A percentile compares a stretch with the other conserved stretches of the same genome.
Evolutionary conservation across 495 filamentous ascomycete species (phyloP).

Genomic region (Trypethelium eluteriae): DNA sequence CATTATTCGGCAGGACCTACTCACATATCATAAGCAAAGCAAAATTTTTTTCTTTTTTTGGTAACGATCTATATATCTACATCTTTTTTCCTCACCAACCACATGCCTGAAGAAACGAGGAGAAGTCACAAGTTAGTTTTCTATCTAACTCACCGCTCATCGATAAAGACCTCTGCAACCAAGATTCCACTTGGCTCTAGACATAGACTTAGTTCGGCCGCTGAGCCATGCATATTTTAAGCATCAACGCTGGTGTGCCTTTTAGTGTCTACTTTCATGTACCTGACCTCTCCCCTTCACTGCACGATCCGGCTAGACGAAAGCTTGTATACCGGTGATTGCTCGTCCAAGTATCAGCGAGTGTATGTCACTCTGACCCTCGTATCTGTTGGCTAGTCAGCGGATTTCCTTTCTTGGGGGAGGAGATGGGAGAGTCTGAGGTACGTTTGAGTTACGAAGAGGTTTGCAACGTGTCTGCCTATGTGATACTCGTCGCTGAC

Average conservation of each 20-base stretch:
- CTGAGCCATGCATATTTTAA: too few species aligned
- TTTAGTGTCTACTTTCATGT: not conserved
- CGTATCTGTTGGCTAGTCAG: constrained; percentile 45
- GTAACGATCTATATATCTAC: too few species aligned
- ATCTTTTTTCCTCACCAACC: too few species aligned
- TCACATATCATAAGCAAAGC: constrained; percentile 28
- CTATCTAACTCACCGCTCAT: too few species aligned
- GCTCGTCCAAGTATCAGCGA: constrained; percentile 61
- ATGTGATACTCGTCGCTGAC: constrained; percentile 95
- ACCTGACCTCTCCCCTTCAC: not conserved
- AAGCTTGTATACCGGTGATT: constrained; percentile 63
- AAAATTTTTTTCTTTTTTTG: constrained; percentile 20
- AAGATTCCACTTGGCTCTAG: too few species aligned
- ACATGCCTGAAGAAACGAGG: too few species aligned
- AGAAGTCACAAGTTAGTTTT: too few species aligned
- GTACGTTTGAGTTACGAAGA: constrained; percentile 87
- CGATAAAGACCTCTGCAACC: too few species aligned
- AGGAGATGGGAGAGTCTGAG: too few species aligned
- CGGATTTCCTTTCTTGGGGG: too few species aligned
- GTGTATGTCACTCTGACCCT: constrained; percentile 95
- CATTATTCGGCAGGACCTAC: not conserved
- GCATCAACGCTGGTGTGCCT: not conserved
- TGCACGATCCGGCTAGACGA: constrained; percentile 26
- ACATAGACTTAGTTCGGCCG: too few species aligned
- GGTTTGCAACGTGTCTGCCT: constrained; percentile 87